Conservation (phyloP, 2,329 filamentous ascomycete species). For the Cordyceps farinosa region DNA sequence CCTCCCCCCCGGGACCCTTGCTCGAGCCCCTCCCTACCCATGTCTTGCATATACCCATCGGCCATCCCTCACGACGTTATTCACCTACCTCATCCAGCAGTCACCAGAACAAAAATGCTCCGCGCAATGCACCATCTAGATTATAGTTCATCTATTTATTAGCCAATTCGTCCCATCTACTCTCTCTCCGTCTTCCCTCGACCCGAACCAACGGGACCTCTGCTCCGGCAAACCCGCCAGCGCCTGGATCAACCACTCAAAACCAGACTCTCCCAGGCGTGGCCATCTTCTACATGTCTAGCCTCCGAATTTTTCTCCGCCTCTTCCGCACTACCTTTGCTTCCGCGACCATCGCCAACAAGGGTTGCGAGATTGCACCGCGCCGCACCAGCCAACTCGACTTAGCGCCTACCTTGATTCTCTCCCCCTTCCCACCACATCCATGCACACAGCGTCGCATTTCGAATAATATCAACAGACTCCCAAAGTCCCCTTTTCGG, state of each 20-base stretch:
- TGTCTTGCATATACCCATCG: constrained; percentile 1
- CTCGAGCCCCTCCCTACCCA: neutral
- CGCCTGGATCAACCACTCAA: neutral
- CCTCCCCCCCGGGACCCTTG: neutral
- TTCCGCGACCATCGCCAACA: neutral
- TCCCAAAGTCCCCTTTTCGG: neutral
- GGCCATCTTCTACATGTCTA: neutral
- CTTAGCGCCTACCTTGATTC: neutral
- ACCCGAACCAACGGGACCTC: neutral
- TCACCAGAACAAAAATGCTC: neutral
- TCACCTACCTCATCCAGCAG: neutral
- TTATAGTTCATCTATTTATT: neutral
- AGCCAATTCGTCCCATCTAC: neutral
- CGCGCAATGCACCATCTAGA: neutral
- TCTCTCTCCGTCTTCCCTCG: neutral
- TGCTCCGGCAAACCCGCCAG: neutral
- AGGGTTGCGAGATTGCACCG: neutral
- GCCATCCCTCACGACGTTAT: neutral
- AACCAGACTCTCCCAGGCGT: neutral
- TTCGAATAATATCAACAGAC: constrained; percentile 1
- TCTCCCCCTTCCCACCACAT: neutral
- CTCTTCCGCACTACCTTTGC: neutral
- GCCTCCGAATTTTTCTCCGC: neutral
- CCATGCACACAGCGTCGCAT: constrained; percentile 1
- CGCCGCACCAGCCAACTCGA: neutral